Conservation (phyloP, 352 stramenopile species). For the Globisporangium carolinianum region DNA sequence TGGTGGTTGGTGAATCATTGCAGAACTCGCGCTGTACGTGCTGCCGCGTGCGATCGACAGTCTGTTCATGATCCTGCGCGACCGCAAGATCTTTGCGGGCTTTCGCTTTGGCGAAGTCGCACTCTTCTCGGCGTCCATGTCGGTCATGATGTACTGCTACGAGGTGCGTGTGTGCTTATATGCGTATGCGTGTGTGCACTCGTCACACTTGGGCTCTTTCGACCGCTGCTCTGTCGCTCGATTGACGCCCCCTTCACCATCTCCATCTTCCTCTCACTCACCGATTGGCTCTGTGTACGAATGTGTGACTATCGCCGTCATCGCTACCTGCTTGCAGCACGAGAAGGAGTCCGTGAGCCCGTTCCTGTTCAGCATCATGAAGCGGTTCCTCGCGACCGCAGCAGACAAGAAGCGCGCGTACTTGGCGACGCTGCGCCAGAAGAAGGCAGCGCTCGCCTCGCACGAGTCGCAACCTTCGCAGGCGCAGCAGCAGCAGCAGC, state of each 20-base stretch:
- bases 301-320: no score
- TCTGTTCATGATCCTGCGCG: slow-evolving; percentile 67
- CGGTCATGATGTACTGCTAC: slow-evolving; percentile 81
- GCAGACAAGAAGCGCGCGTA: slow-evolving; percentile 70
- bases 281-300: slow-evolving; percentile 1
- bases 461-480: no score
- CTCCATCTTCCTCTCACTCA: background rate
- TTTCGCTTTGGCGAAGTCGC: slow-evolving; percentile 63
- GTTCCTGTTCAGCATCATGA: slow-evolving; percentile 62
- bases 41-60: slow-evolving; percentile 71
- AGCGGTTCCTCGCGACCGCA: slow-evolving; percentile 67
- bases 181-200: background rate
- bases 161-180: slow-evolving; percentile 30
- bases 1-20: background rate
- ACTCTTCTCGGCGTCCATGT: slow-evolving; percentile 75
- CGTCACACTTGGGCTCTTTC: background rate
- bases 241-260: no score
- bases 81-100: slow-evolving; percentile 60
- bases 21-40: slow-evolving; percentile 76
- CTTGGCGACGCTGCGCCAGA: slow-evolving; percentile 16
- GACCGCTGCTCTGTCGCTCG: background rate
- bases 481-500: slow-evolving; percentile 2
- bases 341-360: slow-evolving; percentile 61
- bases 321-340: slow-evolving; percentile 19
- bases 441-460: slow-evolving; percentile 9